Evolutionary conservation across 2,329 filamentous ascomycete genomes (phyloP).

Genomic region (Paraphaeosphaeria sporulosa): DNA sequence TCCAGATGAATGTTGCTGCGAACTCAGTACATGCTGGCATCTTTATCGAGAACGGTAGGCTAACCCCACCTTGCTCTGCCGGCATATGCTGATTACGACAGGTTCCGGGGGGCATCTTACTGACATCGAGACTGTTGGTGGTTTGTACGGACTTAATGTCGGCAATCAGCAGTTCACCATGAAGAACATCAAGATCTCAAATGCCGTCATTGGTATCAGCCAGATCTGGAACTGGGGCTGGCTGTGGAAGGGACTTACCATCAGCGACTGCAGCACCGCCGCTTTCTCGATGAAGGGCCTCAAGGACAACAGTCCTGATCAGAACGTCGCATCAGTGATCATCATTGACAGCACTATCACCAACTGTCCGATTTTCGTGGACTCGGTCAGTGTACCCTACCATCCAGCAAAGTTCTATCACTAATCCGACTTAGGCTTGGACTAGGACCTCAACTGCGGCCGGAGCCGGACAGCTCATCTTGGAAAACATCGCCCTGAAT

Average conservation of each 20-base stretch:
- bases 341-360: conserved; percentile 64
- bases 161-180: conserved; percentile 65
- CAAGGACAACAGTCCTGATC: conserved; percentile 31
- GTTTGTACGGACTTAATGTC: conserved; percentile 52
- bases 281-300: conserved; percentile 60
- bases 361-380: conserved; percentile 59
- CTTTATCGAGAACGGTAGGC: conserved; percentile 53
- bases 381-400: conserved; percentile 43
- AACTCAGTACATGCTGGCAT: conserved; percentile 59
- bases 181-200: conserved; percentile 63
- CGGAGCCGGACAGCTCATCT: conserved; percentile 59
- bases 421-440: conserved; percentile 36
- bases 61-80: too few relatives aligned
- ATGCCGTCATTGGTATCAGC: conserved; percentile 61
- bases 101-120: conserved; percentile 57
- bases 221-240: conserved; percentile 70
- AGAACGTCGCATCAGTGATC: conserved; percentile 62
- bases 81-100: conserved; percentile 14
- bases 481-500: conserved; percentile 61
- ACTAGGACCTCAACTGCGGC: conserved; percentile 47
- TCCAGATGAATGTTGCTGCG: conserved; percentile 48
- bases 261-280: conserved; percentile 64
- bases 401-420: background rate
- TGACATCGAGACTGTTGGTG: conserved; percentile 56
- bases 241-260: conserved; percentile 60